These are phyloP conservation scores for Trichophyton equinum DNA, from an alignment of 2,329 filamentous ascomycete species.

Conservation along the genomic window DNA sequence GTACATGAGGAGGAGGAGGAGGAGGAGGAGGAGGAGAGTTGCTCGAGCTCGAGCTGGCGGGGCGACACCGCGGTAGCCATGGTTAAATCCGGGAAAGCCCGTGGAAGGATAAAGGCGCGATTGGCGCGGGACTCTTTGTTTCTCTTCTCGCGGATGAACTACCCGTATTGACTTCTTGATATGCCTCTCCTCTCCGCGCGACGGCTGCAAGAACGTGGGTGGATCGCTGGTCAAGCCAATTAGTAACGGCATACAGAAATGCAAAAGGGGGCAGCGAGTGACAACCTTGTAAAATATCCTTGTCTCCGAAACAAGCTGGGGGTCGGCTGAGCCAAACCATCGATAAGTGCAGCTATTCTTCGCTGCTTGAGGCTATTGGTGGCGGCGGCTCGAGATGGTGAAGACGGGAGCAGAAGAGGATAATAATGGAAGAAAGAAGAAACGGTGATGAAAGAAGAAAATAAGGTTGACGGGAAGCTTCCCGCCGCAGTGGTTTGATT, in stretches of 20 bases:
- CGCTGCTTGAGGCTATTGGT: not conserved
- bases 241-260: not conserved
- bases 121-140: not conserved
- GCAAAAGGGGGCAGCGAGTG: not conserved
- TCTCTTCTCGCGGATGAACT: not conserved
- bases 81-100: not conserved
- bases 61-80: not conserved
- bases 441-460: not conserved
- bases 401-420: not conserved
- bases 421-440: not conserved
- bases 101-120: not conserved
- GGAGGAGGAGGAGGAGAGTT: not conserved
- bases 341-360: no score
- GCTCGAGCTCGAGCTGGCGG: constrained; percentile 1
- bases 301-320: no score
- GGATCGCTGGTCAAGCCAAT: not conserved
- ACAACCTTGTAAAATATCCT: not conserved
- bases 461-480: not conserved
- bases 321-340: no score
- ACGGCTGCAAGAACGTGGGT: not conserved
- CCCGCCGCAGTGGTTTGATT: not conserved
- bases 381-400: not conserved
- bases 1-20: not conserved
- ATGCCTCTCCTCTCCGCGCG: not conserved
- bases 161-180: not conserved